Percentiles rank a stretch among this genome's conserved stretches.
These are phyloP conservation scores for Yamadazyma paraphyllophila DNA, from an alignment of 805 yeast species.

Conservation along the genomic window DNA sequence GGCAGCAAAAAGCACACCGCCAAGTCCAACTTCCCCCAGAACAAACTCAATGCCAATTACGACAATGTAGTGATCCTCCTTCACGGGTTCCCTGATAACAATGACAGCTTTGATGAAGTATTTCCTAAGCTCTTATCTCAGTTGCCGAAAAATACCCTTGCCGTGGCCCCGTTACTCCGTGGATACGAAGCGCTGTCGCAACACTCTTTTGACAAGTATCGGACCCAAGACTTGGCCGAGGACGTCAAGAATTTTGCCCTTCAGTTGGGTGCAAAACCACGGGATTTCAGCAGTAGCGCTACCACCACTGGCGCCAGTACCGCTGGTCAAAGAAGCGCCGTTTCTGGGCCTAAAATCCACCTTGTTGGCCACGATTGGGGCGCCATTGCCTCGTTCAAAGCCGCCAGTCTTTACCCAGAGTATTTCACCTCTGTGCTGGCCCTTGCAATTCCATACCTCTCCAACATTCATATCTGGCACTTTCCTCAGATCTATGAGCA, in stretches of 20 bases:
- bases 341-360: constrained; percentile 25
- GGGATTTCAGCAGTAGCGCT: background rate
- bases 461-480: constrained; percentile 25
- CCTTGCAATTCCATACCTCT: constrained; percentile 39
- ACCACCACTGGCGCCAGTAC: constrained; percentile 4
- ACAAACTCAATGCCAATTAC: constrained; percentile 6
- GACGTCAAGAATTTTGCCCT: constrained; percentile 35
- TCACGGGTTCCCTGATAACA: constrained; percentile 42
- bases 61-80: constrained; percentile 22
- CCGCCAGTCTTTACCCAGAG: constrained; percentile 35
- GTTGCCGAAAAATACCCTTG: constrained; percentile 20
- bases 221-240: constrained; percentile 27
- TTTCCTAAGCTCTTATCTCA: constrained; percentile 19
- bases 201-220: constrained; percentile 20
- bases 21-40: constrained; percentile 7
- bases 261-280: constrained; percentile 12
- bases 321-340: constrained; percentile 1
- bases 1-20: constrained; percentile 11
- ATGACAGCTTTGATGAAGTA: constrained; percentile 25
- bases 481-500: constrained; percentile 29
- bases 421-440: constrained; percentile 30
- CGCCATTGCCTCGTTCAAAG: constrained; percentile 34
- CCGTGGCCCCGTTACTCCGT: constrained; percentile 34
- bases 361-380: constrained; percentile 48
- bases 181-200: constrained; percentile 38